Percentiles rank a stretch among this genome's conserved stretches.
Conservation (phyloP, 2,329 filamentous ascomycete genomes). For the Fusarium marasasianum region DNA sequence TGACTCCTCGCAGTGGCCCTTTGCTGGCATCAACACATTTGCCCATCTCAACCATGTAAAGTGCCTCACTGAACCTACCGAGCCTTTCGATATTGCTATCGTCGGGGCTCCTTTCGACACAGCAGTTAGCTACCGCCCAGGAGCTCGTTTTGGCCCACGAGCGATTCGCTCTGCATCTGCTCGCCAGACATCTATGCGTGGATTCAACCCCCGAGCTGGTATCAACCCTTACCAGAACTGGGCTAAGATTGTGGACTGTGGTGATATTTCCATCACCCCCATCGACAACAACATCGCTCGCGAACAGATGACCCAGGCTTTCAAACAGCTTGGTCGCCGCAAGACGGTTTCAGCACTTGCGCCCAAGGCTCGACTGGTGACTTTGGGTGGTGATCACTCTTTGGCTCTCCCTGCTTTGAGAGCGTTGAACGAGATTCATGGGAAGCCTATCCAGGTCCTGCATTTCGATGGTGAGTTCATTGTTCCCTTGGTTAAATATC, state of each 20-base stretch:
- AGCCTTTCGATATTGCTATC: conserved; percentile 75
- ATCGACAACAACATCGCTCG: conserved; percentile 86
- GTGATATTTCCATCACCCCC: conserved; percentile 87
- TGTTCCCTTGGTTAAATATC: not conserved
- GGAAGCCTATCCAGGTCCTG: conserved; percentile 71
- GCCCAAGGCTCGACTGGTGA: conserved; percentile 67
- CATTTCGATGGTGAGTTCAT: conserved; percentile 69
- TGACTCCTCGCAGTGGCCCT: conserved; percentile 53
- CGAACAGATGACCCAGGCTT: conserved; percentile 84
- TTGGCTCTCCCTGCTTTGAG: conserved; percentile 75
- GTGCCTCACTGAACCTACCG: conserved; percentile 72
- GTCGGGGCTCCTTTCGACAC: conserved; percentile 80
- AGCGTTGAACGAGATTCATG: conserved; percentile 70
- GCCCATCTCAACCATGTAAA: conserved; percentile 75
- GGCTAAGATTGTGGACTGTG: conserved; percentile 87
- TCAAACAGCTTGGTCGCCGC: conserved; percentile 69
- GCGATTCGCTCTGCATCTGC: conserved; percentile 86
- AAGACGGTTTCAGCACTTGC: conserved; percentile 49
- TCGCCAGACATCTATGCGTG: conserved; percentile 81
- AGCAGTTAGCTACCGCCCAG: conserved; percentile 70
- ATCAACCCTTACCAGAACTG: conserved; percentile 88
- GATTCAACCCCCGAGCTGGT: conserved; percentile 80
- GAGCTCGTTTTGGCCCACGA: conserved; percentile 83
- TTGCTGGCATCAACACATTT: conserved; percentile 79
- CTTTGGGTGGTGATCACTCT: conserved; percentile 78